Evolutionary conservation across 495 filamentous ascomycete species (phyloP).

Genomic region (Daldinia bambusicola): DNA sequence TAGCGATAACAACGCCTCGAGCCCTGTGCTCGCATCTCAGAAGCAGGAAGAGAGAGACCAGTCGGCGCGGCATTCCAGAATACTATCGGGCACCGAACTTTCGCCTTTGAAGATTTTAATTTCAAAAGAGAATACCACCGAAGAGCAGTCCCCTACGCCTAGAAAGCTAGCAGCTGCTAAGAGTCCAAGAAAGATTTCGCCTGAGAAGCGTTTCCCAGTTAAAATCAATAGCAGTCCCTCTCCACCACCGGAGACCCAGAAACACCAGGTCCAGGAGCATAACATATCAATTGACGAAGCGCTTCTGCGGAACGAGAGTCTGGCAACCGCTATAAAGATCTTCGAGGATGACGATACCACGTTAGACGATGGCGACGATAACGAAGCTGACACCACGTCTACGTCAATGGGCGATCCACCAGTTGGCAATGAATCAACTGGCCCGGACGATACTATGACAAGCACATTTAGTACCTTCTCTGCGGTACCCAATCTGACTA

Average conservation of each 20-base stretch:
- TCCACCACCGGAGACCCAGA: slow-evolving; percentile 36
- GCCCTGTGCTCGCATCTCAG: slow-evolving; percentile 46
- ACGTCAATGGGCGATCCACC: slow-evolving; percentile 34
- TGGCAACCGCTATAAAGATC: slow-evolving; percentile 61
- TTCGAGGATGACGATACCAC: slow-evolving; percentile 61
- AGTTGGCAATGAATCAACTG: slow-evolving; percentile 49
- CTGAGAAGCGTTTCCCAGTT: slow-evolving; percentile 66
- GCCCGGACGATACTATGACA: slow-evolving; percentile 74
- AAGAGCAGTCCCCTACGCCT: slow-evolving; percentile 44
- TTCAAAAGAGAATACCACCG: slow-evolving; percentile 34
- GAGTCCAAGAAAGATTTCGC: slow-evolving; percentile 60
- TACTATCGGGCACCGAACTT: slow-evolving; percentile 60
- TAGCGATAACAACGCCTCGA: slow-evolving; percentile 38
- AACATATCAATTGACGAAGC: slow-evolving; percentile 56
- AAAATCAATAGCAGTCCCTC: slow-evolving; percentile 53
- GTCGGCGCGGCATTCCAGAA: slow-evolving; percentile 53
- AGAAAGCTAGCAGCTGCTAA: slow-evolving; percentile 43
- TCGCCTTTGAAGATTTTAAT: slow-evolving; percentile 61
- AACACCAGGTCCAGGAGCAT: slow-evolving; percentile 49
- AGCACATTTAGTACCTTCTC: slow-evolving; percentile 86
- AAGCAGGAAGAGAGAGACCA: slow-evolving; percentile 44
- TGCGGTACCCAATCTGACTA: slow-evolving; percentile 87
- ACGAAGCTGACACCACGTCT: slow-evolving; percentile 43
- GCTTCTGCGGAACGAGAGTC: slow-evolving; percentile 53
- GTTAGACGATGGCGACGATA: slow-evolving; percentile 37